These are phyloP conservation scores for Trichophyton benhamiae DNA, from an alignment of 2,329 filamentous ascomycete species.

Conservation along the genomic window DNA sequence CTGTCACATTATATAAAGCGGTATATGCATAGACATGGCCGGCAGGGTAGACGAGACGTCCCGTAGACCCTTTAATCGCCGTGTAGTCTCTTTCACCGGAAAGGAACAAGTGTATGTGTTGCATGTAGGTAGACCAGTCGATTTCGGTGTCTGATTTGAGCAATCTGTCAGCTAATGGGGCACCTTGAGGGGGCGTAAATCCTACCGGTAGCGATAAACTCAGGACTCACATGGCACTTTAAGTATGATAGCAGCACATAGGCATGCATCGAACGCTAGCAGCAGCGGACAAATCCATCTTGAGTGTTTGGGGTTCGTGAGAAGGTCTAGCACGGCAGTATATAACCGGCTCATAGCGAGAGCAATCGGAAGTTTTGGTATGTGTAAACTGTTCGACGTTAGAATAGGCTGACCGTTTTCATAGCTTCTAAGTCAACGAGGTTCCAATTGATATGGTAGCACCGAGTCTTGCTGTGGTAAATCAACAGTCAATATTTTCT, in stretches of 20 bases:
- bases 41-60: constrained; percentile 88
- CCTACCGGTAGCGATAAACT: background rate
- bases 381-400: background rate
- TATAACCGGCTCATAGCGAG: constrained; percentile 13
- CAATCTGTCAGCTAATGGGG: constrained; percentile 8
- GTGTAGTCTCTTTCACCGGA: constrained; percentile 81
- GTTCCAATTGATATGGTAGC: background rate
- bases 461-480: background rate
- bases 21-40: constrained; percentile 88
- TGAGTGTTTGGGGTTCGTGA: constrained; percentile 44
- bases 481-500: background rate
- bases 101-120: constrained; percentile 70
- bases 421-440: background rate
- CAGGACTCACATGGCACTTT: constrained; percentile 63
- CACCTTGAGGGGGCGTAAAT: background rate
- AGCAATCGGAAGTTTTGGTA: background rate
- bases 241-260: constrained; percentile 65
- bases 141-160: constrained; percentile 74
- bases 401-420: background rate
- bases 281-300: constrained; percentile 55
- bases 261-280: constrained; percentile 54
- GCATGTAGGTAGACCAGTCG: constrained; percentile 95
- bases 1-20: constrained; percentile 63
- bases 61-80: constrained; percentile 73
- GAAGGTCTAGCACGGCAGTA: constrained; percentile 28